Evolutionary conservation across 2,329 filamentous ascomycete species (phyloP).

Genomic region (Talaromyces sp.): DNA sequence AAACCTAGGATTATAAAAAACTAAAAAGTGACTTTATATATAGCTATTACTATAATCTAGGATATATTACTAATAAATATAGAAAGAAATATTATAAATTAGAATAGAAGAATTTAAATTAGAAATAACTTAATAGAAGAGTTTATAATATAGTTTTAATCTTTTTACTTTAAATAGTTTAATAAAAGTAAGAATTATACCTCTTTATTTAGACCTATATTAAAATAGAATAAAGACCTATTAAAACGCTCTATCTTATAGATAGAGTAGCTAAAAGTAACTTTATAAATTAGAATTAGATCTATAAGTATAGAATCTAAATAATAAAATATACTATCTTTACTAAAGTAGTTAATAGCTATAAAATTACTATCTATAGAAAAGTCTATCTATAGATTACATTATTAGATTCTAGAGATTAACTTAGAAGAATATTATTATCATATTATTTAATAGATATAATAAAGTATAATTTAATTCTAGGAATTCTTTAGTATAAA

Average conservation of each 20-base stretch:
- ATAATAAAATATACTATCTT: background rate
- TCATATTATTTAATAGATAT: background rate
- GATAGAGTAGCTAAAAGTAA: background rate
- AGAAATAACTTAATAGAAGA: background rate
- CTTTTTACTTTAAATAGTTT: background rate
- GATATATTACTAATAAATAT: too few species aligned
- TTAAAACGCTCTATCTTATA: background rate
- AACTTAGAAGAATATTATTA: background rate
- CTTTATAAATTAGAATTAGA: background rate
- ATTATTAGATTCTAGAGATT: background rate
- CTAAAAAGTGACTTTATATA: too few species aligned
- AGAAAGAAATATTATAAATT: too few species aligned
- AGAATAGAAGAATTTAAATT: background rate
- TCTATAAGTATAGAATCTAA: background rate
- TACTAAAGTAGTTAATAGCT: background rate
- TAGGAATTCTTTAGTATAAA: too few species aligned
- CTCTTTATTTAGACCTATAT: background rate
- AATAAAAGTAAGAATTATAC: background rate
- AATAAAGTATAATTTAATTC: too few species aligned
- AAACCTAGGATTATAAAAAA: too few species aligned
- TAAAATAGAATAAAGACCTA: background rate
- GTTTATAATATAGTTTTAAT: background rate
- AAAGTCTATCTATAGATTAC: background rate
- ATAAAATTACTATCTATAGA: background rate
- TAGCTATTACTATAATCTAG: too few species aligned